phyloP scores from a whole-genome alignment of 73 alveolate species.

The Paramecium sonneborni region DNA sequence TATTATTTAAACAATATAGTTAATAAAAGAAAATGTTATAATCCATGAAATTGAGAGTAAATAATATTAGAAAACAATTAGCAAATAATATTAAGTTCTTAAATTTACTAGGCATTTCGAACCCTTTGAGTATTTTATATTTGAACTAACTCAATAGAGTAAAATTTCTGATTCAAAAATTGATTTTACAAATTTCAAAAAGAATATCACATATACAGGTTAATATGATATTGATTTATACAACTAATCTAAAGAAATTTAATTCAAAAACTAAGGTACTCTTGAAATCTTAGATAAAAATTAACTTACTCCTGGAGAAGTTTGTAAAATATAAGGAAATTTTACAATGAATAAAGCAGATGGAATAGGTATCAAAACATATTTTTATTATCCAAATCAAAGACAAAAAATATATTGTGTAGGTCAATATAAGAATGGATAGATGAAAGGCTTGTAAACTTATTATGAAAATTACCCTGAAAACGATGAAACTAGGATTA shows the following conservation, averaged over 20 bases:
- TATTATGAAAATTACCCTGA: not conserved
- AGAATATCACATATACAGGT: not conserved
- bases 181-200: not conserved
- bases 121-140: too few species aligned
- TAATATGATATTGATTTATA: not conserved
- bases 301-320: too few species aligned
- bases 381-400: not conserved
- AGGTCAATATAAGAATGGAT: not conserved
- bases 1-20: too few species aligned
- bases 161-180: too few species aligned
- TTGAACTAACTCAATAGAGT: not conserved
- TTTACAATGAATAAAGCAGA: not conserved
- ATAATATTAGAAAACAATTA: too few species aligned
- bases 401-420: not conserved
- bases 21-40: too few species aligned
- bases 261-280: not conserved
- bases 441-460: not conserved
- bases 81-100: too few species aligned
- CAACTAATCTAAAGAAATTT: not conserved
- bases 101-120: too few species aligned
- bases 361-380: not conserved
- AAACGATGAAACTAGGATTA: not conserved
- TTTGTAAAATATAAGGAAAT: not conserved
- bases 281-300: too few species aligned
- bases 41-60: too few species aligned